A percentile compares a stretch with the other conserved stretches of the same genome.
These are phyloP conservation scores for Isabelozyma pseudorhagii DNA, from an alignment of 805 yeast genomes.

Conservation along the genomic window DNA sequence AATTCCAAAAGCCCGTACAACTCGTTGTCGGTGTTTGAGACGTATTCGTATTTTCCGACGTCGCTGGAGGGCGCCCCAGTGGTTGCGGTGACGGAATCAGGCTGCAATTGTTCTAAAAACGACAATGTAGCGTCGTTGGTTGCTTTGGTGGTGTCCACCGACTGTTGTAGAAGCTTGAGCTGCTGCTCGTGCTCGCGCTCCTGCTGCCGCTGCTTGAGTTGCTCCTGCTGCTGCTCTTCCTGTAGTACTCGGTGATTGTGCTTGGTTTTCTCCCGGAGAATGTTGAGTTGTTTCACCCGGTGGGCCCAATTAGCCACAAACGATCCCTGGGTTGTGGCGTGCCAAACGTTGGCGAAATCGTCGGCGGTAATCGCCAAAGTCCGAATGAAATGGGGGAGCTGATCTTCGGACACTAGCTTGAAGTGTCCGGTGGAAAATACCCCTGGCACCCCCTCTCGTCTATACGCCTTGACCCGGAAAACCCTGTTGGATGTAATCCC, in stretches of 20 bases:
- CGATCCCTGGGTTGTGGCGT: constrained; percentile 43
- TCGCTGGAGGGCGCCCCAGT: background rate
- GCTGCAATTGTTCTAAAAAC: constrained; percentile 28
- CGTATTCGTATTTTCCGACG: constrained; percentile 17
- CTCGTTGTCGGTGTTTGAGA: constrained; percentile 12
- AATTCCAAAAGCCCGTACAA: constrained; percentile 26
- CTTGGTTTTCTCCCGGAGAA: constrained; percentile 24
- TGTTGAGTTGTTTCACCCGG: constrained; percentile 53
- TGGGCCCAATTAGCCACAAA: constrained; percentile 66
- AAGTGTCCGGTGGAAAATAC: constrained; percentile 73
- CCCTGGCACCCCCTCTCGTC: constrained; percentile 72
- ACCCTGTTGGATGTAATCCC: constrained; percentile 15
- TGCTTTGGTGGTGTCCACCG: background rate
- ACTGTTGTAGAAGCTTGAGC: background rate
- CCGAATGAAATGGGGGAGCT: constrained; percentile 62
- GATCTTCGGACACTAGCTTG: constrained; percentile 61
- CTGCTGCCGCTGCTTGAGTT: constrained; percentile 1
- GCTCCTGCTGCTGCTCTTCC: constrained; percentile 19
- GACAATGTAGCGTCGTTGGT: constrained; percentile 24
- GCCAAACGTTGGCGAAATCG: constrained; percentile 77
- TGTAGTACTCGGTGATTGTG: constrained; percentile 21
- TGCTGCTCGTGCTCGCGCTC: constrained; percentile 1
- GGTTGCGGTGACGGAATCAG: background rate
- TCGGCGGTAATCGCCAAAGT: constrained; percentile 63
- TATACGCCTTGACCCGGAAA: constrained; percentile 61